Conservation (phyloP, 2,329 filamentous ascomycete species). For the Diaporthe aspalathi region DNA sequence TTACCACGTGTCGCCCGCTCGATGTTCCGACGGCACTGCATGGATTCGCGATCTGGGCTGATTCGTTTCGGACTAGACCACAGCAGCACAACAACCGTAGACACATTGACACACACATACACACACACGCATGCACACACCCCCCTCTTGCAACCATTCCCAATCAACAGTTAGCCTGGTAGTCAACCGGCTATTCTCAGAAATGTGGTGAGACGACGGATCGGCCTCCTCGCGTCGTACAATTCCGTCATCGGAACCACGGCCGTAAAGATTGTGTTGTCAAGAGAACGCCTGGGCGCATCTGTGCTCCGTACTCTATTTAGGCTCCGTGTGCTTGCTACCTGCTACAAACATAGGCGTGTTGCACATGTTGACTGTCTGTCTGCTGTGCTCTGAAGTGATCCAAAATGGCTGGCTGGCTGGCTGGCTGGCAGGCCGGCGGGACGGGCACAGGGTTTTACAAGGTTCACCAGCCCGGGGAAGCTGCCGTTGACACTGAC, state of each 20-base stretch:
- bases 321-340: constrained; percentile 24
- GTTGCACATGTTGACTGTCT: neutral
- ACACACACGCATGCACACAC: neutral
- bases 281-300: constrained; percentile 9
- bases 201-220: constrained; percentile 23
- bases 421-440: constrained; percentile 13
- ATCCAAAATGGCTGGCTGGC: neutral
- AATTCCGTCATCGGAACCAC: constrained; percentile 20
- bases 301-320: constrained; percentile 26
- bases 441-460: constrained; percentile 5
- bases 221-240: constrained; percentile 24
- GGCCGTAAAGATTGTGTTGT: constrained; percentile 19
- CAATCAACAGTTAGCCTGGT: neutral
- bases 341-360: neutral
- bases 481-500: neutral
- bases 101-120: neutral
- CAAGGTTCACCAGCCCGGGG: constrained; percentile 17
- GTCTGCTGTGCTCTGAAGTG: neutral
- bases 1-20: constrained; percentile 28
- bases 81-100: constrained; percentile 8
- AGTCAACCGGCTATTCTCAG: constrained; percentile 17
- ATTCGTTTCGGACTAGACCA: constrained; percentile 8
- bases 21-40: constrained; percentile 32
- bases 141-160: neutral
- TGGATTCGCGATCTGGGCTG: constrained; percentile 27